These are phyloP conservation scores for Moelleriella libera DNA, from an alignment of 2,329 filamentous ascomycete species.

Conservation along the genomic window DNA sequence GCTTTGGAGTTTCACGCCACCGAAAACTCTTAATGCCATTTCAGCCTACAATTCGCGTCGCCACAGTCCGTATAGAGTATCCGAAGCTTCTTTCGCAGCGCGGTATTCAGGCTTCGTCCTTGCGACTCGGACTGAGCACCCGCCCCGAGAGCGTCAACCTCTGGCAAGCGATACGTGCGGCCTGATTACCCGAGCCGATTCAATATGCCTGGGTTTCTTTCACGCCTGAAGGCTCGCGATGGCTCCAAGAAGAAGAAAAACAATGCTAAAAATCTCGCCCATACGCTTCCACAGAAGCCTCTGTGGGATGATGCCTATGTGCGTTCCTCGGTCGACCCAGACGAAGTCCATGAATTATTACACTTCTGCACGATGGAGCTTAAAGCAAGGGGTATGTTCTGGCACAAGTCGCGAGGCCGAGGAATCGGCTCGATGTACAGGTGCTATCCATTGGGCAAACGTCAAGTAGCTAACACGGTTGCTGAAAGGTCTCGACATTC, in stretches of 20 bases:
- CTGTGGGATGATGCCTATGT: constrained; percentile 82
- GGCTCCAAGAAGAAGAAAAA: constrained; percentile 55
- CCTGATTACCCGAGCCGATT: not conserved
- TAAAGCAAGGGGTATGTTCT: constrained; percentile 73
- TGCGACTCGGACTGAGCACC: not conserved
- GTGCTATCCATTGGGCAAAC: not conserved
- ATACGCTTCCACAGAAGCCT: constrained; percentile 50
- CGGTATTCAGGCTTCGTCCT: not conserved
- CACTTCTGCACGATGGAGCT: constrained; percentile 78
- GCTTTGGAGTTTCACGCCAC: no score
- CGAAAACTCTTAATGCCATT: no score
- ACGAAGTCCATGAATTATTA: constrained; percentile 82
- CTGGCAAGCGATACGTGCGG: not conserved
- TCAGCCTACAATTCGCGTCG: no score
- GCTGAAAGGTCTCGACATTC: constrained; percentile 62
- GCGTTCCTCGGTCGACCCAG: constrained; percentile 67
- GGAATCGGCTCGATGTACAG: no score
- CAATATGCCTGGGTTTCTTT: constrained; percentile 44
- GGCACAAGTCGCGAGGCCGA: not conserved
- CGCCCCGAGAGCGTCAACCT: no score
- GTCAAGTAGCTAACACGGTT: not conserved
- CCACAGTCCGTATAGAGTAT: no score
- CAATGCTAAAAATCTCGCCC: constrained; percentile 30
- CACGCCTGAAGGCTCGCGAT: constrained; percentile 64
- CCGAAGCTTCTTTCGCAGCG: not conserved